Percentiles rank a stretch among this genome's conserved stretches.
These are phyloP conservation scores for Rosa persica DNA, from an alignment of 306 rosid species.

Conservation along the genomic window DNA sequence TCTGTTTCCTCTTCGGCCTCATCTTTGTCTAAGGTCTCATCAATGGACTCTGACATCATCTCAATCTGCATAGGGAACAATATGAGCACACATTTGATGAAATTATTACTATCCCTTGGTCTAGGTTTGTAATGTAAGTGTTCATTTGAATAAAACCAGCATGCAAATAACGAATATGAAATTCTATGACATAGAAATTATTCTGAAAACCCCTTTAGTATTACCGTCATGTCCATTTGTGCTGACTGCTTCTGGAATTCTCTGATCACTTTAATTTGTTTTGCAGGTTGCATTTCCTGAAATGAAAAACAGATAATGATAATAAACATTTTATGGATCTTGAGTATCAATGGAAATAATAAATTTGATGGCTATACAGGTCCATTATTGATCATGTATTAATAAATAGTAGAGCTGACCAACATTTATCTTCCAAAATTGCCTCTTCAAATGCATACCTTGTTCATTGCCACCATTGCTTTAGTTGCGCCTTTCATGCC, in stretches of 20 bases:
- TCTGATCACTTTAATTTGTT: slow-evolving; percentile 81
- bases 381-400: neutral
- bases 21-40: slow-evolving; percentile 95
- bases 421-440: slow-evolving; percentile 1
- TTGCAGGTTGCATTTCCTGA: slow-evolving; percentile 98
- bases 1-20: slow-evolving; percentile 99
- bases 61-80: slow-evolving; percentile 64
- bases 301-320: slow-evolving; percentile 28
- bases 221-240: slow-evolving; percentile 98
- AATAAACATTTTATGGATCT: neutral
- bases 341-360: neutral
- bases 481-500: slow-evolving; percentile 99
- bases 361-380: neutral
- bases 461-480: slow-evolving; percentile 98
- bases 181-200: neutral
- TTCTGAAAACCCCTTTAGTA: neutral
- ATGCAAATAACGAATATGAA: neutral
- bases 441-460: slow-evolving; percentile 42
- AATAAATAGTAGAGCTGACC: neutral
- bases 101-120: neutral
- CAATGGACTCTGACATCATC: slow-evolving; percentile 98
- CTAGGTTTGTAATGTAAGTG: neutral
- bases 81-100: neutral
- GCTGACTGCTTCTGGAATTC: slow-evolving; percentile 95
- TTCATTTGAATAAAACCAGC: slow-evolving; percentile 8